Base-by-base conservation (phyloP, 2,329 filamentous ascomycete species). In the Myriosclerotinia curreyana region DNA sequence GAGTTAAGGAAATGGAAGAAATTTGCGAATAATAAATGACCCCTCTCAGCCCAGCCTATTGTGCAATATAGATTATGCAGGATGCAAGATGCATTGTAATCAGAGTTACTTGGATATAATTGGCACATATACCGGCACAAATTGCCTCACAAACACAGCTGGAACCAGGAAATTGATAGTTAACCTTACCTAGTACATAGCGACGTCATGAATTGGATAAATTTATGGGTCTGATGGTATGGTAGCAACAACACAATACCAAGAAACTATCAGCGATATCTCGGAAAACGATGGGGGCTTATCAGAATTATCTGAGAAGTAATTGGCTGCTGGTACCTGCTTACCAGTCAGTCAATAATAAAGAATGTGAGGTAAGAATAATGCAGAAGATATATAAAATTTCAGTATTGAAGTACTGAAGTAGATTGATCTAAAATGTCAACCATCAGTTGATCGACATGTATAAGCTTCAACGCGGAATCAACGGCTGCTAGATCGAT, bases 21-120 rank as follows among this genome's bases (percentile, higher is more conserved):
- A 58, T 17, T 12, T 36, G 44, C 8, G 31, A 28, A 34, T 46
- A 46, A 22, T 56, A 36, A 34, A 22, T 12, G 22, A 58, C 28
- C 42, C 28, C 28, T 58, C 31, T 34, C 40, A 28, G 42, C 44
- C 31, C n/a, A 58, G 28, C 12, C 28, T 42, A 48, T 36, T 38
- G n/a, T 38, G 5, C 42, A 36, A 20, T 28, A n/a, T 20, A 20
- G 42, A 48, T 48, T 25, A 58, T 58, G 55, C 42, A 58, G 25
- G 3, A 34, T n/a, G n/a, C n/a, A n/a, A n/a, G n/a, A 58, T 59
- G 55, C 44, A 59, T 59, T 59, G 54, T 58, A 36, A 58, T 58
- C 54, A 25, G 42, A 22, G n/a, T 7, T 14, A 56, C 17, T 8
- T 46, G 38, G 28, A 31, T 42, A 31, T 31, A 31, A 31, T 20